Percentiles rank a stretch among this genome's conserved stretches.
phyloP scores from a whole-genome alignment of 176 grass and related monocot species.

The Panicum miliaceum region DNA sequence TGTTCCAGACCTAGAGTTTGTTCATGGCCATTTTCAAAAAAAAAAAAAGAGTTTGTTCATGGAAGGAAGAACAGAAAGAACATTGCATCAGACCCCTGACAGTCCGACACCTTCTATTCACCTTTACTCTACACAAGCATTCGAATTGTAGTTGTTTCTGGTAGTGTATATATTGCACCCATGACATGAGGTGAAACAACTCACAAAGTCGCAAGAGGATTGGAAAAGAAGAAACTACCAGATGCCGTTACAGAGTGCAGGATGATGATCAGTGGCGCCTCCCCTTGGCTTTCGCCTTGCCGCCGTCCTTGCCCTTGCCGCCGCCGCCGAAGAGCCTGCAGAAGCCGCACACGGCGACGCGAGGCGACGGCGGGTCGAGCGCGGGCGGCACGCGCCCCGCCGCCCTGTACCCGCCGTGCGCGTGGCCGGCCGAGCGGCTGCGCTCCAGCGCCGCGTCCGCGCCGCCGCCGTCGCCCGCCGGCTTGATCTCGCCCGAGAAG shows the following conservation, averaged over 20 bases:
- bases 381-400: conserved; percentile 62
- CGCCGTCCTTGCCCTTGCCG: conserved; percentile 28
- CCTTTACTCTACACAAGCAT: not conserved
- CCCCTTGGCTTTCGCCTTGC: conserved; percentile 23
- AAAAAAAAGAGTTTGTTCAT: not conserved
- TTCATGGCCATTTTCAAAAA: no score
- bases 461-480: conserved; percentile 22
- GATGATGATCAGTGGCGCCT: conserved; percentile 24
- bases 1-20: not conserved
- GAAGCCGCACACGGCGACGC: conserved; percentile 74
- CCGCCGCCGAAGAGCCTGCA: conserved; percentile 63
- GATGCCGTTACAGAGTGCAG: not conserved
- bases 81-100: not conserved
- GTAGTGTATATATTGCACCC: not conserved
- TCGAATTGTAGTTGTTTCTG: not conserved
- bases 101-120: not conserved
- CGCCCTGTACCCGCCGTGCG: conserved; percentile 57
- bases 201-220: not conserved
- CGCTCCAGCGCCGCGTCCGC: conserved; percentile 22
- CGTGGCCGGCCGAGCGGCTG: conserved; percentile 34
- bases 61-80: not conserved
- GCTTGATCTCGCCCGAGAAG: conserved; percentile 61
- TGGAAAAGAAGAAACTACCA: not conserved
- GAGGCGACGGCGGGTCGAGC: conserved; percentile 79
- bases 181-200: not conserved